Base-by-base conservation (phyloP, 805 yeast species). In the Geotrichum ghanense region DNA sequence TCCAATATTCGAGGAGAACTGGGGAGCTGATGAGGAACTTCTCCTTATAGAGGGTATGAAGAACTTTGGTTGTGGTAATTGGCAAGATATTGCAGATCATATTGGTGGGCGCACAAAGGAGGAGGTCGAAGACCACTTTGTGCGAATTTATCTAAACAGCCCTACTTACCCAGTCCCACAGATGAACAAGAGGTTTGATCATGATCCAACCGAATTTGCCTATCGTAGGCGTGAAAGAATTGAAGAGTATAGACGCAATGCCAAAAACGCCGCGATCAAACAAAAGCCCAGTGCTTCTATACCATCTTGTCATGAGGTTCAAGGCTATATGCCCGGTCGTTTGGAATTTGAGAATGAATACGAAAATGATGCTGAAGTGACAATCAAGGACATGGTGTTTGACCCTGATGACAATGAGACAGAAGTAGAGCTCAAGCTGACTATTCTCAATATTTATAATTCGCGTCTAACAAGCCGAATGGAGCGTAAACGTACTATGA, bases 21-120 rank as follows among this genome's bases (percentile, higher is more conserved):
- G 98, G 97, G 99, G 98, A 31, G 98, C 98, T 1, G 98, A 92
- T 66, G 99, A 92, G 63, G 99, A 92, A 64, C 61, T 89, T 48
- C 71, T 86, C 25, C 68, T 92, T 49, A 75, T 94, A 12, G 95
- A 88, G 62, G 97, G 97, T 6, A 81, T 95, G 41, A 96, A 92
- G 63, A 81, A 85, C 7, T 74, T 77, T 41, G 98, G 99, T 0
- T 56, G 92, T 47, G 99, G 99, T 2, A 88, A 89, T 62, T 92
- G 98, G 98, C 95, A 86, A 58, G 98, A 92, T 62, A 78, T 94
- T n/a, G 83, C 95, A 9, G 97, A 92, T 60, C 95, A 86, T 59
- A 85, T 94, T 47, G 97, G 97, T 10, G 86, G 89, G 35, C 66
- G 97, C 51, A 78, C 87, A 10, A 87, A 85, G 61, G 96, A 88